These are phyloP conservation scores for Jimgerdemannia flammicorona DNA, from an alignment of 192 early-diverging fungal species.

Conservation along the genomic window DNA sequence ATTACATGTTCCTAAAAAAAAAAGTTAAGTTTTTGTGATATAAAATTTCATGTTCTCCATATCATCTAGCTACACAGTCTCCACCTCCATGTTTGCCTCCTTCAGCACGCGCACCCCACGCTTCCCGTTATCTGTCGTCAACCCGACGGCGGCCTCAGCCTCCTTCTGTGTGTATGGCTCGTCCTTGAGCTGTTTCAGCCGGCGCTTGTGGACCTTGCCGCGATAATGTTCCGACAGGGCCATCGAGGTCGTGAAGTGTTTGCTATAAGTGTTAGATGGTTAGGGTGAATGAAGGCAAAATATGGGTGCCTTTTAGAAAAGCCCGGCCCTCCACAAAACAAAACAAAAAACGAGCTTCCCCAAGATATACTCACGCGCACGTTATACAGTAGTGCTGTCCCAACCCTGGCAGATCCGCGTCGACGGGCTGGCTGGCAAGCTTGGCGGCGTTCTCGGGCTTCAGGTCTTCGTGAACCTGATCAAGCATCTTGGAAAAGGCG, in stretches of 20 bases:
- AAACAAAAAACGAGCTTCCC: neutral
- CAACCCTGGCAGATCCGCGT: constrained; percentile 86
- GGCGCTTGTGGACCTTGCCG: constrained; percentile 82
- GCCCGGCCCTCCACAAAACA: neutral
- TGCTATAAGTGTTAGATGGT: constrained; percentile 31
- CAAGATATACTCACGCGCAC: constrained; percentile 49
- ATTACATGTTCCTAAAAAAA: no score
- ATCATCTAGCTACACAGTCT: neutral
- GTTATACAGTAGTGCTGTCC: constrained; percentile 91
- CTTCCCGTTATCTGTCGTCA: constrained; percentile 31
- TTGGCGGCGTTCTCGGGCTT: constrained; percentile 62
- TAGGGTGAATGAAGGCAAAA: neutral
- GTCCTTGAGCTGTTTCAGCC: constrained; percentile 81
- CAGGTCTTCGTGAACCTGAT: constrained; percentile 93
- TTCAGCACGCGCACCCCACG: constrained; percentile 11
- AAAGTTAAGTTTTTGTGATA: no score
- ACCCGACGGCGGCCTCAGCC: constrained; percentile 44
- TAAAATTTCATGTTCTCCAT: no score
- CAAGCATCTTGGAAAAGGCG: constrained; percentile 87
- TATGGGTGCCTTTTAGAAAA: neutral
- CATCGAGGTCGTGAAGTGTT: constrained; percentile 66
- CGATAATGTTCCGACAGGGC: constrained; percentile 64
- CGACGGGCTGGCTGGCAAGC: constrained; percentile 56
- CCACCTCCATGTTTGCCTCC: neutral
- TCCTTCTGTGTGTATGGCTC: constrained; percentile 90